Conservation (phyloP, 2,329 filamentous ascomycete species). For the Cadophora gregata region DNA sequence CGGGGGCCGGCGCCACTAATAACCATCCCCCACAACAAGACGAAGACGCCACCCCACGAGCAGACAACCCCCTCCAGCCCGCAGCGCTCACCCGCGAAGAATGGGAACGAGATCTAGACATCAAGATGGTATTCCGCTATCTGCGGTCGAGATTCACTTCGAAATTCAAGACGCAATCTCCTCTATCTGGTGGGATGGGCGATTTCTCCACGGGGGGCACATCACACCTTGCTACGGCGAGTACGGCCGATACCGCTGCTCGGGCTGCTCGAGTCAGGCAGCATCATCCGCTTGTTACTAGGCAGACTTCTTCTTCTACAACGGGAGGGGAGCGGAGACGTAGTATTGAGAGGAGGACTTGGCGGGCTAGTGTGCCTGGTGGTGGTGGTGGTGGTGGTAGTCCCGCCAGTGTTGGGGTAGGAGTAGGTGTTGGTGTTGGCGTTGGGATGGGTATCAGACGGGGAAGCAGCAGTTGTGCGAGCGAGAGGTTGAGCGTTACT, state of each 20-base stretch:
- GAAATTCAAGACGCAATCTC: constrained; percentile 47
- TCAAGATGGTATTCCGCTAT: constrained; percentile 91
- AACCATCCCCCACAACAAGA: constrained; percentile 23
- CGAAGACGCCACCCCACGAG: constrained; percentile 37
- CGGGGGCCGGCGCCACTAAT: no score
- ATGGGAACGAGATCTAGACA: constrained; percentile 92
- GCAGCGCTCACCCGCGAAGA: constrained; percentile 48
- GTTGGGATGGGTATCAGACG: constrained; percentile 46
- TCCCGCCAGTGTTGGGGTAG: neutral
- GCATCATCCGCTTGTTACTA: constrained; percentile 82
- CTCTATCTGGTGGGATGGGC: constrained; percentile 49
- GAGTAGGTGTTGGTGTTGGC: neutral
- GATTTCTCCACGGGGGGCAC: constrained; percentile 45
- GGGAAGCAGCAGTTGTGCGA: constrained; percentile 75
- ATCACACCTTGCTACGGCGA: constrained; percentile 55
- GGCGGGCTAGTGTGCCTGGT: constrained; percentile 59
- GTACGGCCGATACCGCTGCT: constrained; percentile 69
- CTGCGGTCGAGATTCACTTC: constrained; percentile 76
- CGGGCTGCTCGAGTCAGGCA: constrained; percentile 85
- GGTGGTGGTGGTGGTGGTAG: constrained; percentile 47
- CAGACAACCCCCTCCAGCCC: constrained; percentile 26
- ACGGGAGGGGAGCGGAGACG: constrained; percentile 30
- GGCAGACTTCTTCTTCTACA: constrained; percentile 46
- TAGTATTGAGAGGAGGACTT: constrained; percentile 57
- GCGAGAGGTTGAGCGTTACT: constrained; percentile 77